These are phyloP conservation scores for Eutrema yunnanense DNA, from an alignment of 345 rosid genomes.

Conservation along the genomic window DNA sequence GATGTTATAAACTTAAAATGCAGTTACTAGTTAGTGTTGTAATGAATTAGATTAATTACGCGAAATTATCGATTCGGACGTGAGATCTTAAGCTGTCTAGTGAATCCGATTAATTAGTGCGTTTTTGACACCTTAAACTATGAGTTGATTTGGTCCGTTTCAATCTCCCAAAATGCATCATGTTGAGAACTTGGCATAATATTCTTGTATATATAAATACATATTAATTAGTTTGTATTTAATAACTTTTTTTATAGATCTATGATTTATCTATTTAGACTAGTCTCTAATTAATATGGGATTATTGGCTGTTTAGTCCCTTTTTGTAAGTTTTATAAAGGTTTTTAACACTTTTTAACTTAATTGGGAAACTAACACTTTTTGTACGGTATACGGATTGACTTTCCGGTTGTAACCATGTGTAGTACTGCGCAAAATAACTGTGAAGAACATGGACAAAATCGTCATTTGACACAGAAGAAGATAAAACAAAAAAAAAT, in stretches of 20 bases:
- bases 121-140: neutral
- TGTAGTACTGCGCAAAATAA: too few relatives aligned
- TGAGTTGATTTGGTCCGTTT: slow-evolving; percentile 1
- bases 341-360: too few relatives aligned
- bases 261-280: neutral
- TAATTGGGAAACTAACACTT: too few relatives aligned
- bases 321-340: too few relatives aligned
- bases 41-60: neutral
- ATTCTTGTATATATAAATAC: neutral
- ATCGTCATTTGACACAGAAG: too few relatives aligned
- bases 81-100: neutral
- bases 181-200: neutral
- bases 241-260: neutral
- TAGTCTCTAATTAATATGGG: neutral
- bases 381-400: too few relatives aligned
- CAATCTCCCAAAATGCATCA: neutral
- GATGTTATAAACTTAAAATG: neutral
- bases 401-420: too few relatives aligned
- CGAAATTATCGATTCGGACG: neutral
- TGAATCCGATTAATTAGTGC: neutral
- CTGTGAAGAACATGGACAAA: too few relatives aligned
- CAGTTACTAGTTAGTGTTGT: neutral
- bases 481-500: too few relatives aligned
- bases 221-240: neutral
- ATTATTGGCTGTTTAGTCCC: too few relatives aligned